Percentiles rank a stretch among this genome's conserved stretches.
Evolutionary conservation across 768 basidiomycete genomes (phyloP).

Genomic region (Collybia sp.): DNA sequence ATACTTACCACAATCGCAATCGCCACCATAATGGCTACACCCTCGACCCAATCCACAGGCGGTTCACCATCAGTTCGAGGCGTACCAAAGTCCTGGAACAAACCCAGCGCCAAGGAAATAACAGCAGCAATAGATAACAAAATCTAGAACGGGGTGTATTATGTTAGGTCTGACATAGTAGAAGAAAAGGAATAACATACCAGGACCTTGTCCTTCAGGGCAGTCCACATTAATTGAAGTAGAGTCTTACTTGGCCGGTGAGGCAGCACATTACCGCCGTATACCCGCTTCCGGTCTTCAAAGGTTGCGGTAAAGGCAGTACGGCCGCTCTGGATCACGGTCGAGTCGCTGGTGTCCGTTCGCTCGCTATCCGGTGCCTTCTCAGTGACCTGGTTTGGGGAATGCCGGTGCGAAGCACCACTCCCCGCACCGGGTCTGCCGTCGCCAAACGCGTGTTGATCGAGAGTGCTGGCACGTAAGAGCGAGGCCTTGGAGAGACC

Average conservation of each 20-base stretch:
- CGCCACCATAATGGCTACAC: constrained; percentile 76
- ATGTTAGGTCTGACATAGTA: neutral
- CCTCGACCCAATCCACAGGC: constrained; percentile 97
- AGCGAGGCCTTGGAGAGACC: constrained; percentile 35
- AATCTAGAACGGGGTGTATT: constrained; percentile 45
- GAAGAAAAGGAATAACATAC: constrained; percentile 35
- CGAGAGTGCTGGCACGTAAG: neutral
- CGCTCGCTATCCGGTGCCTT: constrained; percentile 25
- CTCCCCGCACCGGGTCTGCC: constrained; percentile 16
- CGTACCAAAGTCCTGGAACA: constrained; percentile 91
- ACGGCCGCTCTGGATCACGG: constrained; percentile 13
- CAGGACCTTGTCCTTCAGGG: constrained; percentile 87
- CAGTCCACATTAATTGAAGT: constrained; percentile 77
- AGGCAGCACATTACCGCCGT: constrained; percentile 75
- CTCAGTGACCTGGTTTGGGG: constrained; percentile 15
- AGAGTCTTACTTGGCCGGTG: constrained; percentile 64
- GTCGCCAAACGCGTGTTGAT: constrained; percentile 13
- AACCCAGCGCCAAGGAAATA: constrained; percentile 87
- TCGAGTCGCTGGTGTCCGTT: constrained; percentile 34
- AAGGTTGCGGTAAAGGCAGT: constrained; percentile 40
- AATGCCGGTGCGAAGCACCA: constrained; percentile 21
- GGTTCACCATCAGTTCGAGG: constrained; percentile 55
- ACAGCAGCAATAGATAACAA: constrained; percentile 89
- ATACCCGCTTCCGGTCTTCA: constrained; percentile 61
- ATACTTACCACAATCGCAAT: constrained; percentile 65